Base-by-base conservation (phyloP, 345 rosid genomes). In the Camelina hispida region DNA sequence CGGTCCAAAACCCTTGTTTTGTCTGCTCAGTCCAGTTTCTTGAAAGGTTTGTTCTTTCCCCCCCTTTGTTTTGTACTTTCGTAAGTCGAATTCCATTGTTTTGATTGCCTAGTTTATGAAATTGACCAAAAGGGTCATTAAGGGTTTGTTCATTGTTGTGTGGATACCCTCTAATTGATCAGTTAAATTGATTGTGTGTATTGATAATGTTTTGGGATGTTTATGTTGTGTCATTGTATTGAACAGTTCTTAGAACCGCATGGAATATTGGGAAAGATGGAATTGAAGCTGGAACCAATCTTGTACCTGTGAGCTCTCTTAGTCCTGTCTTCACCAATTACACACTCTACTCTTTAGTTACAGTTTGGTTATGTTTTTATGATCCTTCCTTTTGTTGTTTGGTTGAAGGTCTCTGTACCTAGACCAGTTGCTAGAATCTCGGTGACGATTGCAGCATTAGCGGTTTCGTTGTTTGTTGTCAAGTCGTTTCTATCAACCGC, bases 201-300 rank as follows among this genome's bases (percentile, higher is more conserved):
- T 43, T 35, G 56, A 20, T 73, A 28, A 70, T 63, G 35, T 25
- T 42, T 42, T 42, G 3, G 2, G 7, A 43, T 13, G 14, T 37
- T 8, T 37, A 7, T 59, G 61, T 57, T 37, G 11, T 59, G 61
- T 57, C 10, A 50, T 42, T 54, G 17, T 60, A 25, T 38, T 61
- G 35, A 43, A 46, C 71, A 91, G 98, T 83, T 78, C 55, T 87
- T 67, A 96, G 86, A 79, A 89, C 85, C 1, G 93, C 72, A 1
- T 95, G 92, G 97, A 90, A 80, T 54, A 86, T 92, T 43, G 99
- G 93, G 61, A 89, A 80, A 74, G 93, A 95, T 81, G 97, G 93
- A 69, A 76, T 95, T 40, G 96, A 92, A 51, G 93, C 93, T 10
- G 97, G 93, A 73, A 87, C 93, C 37, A 83, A 73, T 43, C 80